Conservation (phyloP, 805 yeast species). For the Hanseniaspora thailandica region DNA sequence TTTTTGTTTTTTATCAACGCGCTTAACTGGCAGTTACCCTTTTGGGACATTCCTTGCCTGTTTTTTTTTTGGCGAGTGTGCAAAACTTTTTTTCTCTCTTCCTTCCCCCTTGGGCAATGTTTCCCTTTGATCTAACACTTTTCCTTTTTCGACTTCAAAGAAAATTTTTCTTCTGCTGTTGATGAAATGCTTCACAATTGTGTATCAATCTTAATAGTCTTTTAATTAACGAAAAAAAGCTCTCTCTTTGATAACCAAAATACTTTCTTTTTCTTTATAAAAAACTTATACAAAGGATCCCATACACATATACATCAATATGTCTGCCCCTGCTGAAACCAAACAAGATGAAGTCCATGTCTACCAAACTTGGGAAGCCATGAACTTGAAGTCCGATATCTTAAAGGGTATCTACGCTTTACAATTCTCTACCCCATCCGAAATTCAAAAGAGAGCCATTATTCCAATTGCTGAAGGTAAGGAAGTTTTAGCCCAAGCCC, state of each 20-base stretch:
- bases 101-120: no score
- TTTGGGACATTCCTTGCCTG: background rate
- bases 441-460: conserved; percentile 96
- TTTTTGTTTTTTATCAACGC: background rate
- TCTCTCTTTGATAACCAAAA: background rate
- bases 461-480: conserved; percentile 87
- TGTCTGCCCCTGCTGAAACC: conserved; percentile 62
- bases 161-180: conserved; percentile 1
- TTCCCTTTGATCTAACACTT: background rate
- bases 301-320: conserved; percentile 16
- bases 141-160: background rate
- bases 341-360: conserved; percentile 83
- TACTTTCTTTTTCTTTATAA: background rate
- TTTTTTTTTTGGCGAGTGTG: no score
- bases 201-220: no score
- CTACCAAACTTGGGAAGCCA: conserved; percentile 56
- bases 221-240: background rate
- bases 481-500: conserved; percentile 97
- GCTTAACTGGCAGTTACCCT: background rate
- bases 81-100: background rate
- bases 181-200: no score
- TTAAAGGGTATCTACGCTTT: conserved; percentile 64
- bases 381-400: conserved; percentile 56
- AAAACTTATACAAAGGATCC: background rate
- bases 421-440: conserved; percentile 94